phyloP scores from a whole-genome alignment of 306 rosid genomes.

The Casuarina equisetifolia region DNA sequence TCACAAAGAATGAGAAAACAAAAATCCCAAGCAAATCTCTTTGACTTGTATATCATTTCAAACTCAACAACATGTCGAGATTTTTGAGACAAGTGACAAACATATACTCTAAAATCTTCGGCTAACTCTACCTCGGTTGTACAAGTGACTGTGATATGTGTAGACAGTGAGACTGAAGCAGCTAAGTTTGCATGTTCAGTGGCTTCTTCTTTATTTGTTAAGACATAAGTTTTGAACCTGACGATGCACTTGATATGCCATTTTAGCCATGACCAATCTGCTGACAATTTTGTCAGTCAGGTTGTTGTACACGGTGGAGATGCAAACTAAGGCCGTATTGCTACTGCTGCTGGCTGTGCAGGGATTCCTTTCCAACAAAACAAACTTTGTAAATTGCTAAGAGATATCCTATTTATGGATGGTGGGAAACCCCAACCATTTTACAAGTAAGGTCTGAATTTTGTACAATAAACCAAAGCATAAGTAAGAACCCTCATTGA shows the following conservation, averaged over 20 bases:
- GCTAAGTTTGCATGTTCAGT: slow-evolving; percentile 90
- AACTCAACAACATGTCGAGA: slow-evolving; percentile 11
- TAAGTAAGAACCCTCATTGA: neutral
- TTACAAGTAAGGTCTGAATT: slow-evolving; percentile 49
- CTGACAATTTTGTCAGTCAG: slow-evolving; percentile 40
- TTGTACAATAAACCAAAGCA: neutral
- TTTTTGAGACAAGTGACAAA: slow-evolving; percentile 10
- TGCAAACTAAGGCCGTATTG: slow-evolving; percentile 98
- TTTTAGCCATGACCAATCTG: slow-evolving; percentile 13
- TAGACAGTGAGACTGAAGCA: slow-evolving; percentile 76
- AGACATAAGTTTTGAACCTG: slow-evolving; percentile 48
- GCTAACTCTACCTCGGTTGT: slow-evolving; percentile 25
- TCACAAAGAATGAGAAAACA: neutral
- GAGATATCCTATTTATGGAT: slow-evolving; percentile 82
- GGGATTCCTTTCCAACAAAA: slow-evolving; percentile 75
- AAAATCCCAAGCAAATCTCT: slow-evolving; percentile 6
- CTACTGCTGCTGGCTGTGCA: slow-evolving; percentile 84
- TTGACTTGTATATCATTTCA: neutral
- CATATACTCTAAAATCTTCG: neutral
- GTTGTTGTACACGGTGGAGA: slow-evolving; percentile 90
- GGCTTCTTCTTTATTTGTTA: slow-evolving; percentile 82
- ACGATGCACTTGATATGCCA: slow-evolving; percentile 7
- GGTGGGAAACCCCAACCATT: slow-evolving; percentile 81
- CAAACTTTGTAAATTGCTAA: slow-evolving; percentile 67
- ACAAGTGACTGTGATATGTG: slow-evolving; percentile 75